These are phyloP conservation scores for Aspergillus aculeatus DNA, from an alignment of 2,329 filamentous ascomycete genomes.

Conservation along the genomic window DNA sequence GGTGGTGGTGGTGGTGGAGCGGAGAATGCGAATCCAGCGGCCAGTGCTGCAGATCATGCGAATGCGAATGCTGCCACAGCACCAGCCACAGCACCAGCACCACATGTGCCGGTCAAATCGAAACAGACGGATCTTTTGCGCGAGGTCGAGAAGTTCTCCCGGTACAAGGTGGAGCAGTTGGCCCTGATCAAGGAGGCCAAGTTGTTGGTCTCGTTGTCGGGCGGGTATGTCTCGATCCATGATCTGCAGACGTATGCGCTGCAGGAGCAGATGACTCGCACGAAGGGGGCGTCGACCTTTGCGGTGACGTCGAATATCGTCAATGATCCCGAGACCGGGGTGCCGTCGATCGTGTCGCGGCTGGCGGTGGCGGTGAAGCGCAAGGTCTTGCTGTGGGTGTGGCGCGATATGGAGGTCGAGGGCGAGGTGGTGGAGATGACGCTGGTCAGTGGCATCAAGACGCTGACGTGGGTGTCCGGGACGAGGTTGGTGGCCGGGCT, in stretches of 20 bases:
- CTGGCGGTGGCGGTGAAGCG: slow-evolving; percentile 92
- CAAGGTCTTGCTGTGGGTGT: slow-evolving; percentile 85
- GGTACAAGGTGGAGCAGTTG: slow-evolving; percentile 85
- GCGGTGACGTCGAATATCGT: slow-evolving; percentile 95
- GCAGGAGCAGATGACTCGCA: slow-evolving; percentile 75
- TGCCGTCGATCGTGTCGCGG: slow-evolving; percentile 88
- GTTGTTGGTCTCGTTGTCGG: slow-evolving; percentile 85
- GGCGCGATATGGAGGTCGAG: slow-evolving; percentile 89
- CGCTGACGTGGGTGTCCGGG: slow-evolving; percentile 85
- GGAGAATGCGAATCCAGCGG: slow-evolving; percentile 2
- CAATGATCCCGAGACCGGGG: slow-evolving; percentile 79
- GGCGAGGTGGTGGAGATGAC: slow-evolving; percentile 72
- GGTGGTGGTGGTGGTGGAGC: background rate
- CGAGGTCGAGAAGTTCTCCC: slow-evolving; percentile 92
- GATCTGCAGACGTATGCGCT: slow-evolving; percentile 82
- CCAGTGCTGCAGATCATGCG: background rate
- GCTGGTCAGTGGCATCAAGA: slow-evolving; percentile 79
- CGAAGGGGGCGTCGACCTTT: slow-evolving; percentile 85
- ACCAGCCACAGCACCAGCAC: background rate
- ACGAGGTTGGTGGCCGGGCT: slow-evolving; percentile 86
- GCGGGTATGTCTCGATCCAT: slow-evolving; percentile 84
- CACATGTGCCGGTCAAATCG: slow-evolving; percentile 20
- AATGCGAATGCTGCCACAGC: background rate
- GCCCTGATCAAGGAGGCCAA: slow-evolving; percentile 95
- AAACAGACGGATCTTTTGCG: slow-evolving; percentile 79